Evolutionary conservation across 2,329 filamentous ascomycete genomes (phyloP), one percentile per base, ranked within the genome.

Genomic region (Davidsoniella neocaledoniae): DNA sequence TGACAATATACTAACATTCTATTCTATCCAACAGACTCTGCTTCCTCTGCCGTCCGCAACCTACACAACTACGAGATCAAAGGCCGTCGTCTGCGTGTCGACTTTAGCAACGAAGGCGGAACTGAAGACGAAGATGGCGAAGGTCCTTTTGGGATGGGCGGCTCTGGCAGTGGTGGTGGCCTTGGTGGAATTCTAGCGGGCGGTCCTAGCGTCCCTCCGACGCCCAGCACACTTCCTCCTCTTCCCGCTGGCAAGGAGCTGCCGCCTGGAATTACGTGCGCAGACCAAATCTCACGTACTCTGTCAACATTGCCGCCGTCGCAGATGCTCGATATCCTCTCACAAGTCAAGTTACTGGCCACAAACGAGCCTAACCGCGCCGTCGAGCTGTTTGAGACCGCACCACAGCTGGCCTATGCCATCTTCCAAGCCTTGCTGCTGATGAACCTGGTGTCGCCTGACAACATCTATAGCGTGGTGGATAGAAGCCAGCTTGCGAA

Each of bases 51-150:
- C 2, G 90, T 96, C 44, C 82, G 90, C 57, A 96, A 98, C 62
- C 70, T 96, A 48, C 94, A 96, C 68, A 87, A 94, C 64, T 81
- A 86, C 66, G 90, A 96, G 63, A 80, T 95, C 61, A 93, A 94
- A 81, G 87, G 87, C 50, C 79, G 91, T 59, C 94, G 94, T 64
- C 74, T 98, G 55, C 79, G 88, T 54, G 91, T 98, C 50, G 91
- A 96, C 65, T 98, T 93, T 66, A 91, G 86, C 53, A 94, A 94
- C 64, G 90, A 95, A 63, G 86, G 86, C 56, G 82, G 82, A 57
- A 81, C 78, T 42, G 74, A 75, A 54, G 79, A 81, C 54, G 79
- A 83, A 51, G 77, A 73, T 54, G 65, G 46, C 16, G 51, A 55
- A 38, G 29, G 29, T 5, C 47, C 47, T 10, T 50, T 44, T 23